Conservation (phyloP, 2,329 filamentous ascomycete species). For the Aurifilum marmelostoma region DNA sequence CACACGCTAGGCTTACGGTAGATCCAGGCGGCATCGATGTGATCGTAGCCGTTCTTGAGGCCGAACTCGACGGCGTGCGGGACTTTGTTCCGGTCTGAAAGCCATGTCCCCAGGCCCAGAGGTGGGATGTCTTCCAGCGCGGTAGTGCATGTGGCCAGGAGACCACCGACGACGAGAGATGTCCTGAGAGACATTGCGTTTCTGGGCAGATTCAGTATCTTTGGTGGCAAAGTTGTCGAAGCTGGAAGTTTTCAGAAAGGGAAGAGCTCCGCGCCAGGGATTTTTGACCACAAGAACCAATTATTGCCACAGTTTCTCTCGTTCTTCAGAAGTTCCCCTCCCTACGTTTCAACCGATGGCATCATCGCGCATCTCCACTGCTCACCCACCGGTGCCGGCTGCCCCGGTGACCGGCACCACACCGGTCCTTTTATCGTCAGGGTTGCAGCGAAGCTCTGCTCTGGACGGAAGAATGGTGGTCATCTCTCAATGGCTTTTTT, state of each 20-base stretch:
- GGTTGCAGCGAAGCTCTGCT: background rate
- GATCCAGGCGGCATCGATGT: conserved; percentile 30
- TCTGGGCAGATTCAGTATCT: background rate
- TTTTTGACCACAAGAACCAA: background rate
- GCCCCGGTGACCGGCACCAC: background rate
- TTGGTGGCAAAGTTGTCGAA: background rate
- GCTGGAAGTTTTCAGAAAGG: background rate
- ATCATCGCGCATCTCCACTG: conserved; percentile 12
- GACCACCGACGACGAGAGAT: conserved; percentile 4
- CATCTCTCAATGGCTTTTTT: background rate
- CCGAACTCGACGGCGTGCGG: conserved; percentile 28
- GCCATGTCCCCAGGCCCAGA: conserved; percentile 29
- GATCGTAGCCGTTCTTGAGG: conserved; percentile 28
- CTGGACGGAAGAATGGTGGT: too few relatives aligned
- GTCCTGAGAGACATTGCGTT: conserved; percentile 13
- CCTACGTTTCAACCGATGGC: conserved; percentile 5
- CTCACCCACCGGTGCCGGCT: background rate
- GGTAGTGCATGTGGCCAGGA: conserved; percentile 15
- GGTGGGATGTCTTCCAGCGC: conserved; percentile 26
- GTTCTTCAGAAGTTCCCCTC: background rate
- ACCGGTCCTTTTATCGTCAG: background rate
- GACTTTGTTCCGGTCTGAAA: conserved; percentile 26
- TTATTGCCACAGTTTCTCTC: background rate
- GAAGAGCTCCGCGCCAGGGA: background rate
- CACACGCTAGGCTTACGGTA: conserved; percentile 19